Conservation (phyloP, 352 stramenopile genomes). For the Pythium biforme region DNA sequence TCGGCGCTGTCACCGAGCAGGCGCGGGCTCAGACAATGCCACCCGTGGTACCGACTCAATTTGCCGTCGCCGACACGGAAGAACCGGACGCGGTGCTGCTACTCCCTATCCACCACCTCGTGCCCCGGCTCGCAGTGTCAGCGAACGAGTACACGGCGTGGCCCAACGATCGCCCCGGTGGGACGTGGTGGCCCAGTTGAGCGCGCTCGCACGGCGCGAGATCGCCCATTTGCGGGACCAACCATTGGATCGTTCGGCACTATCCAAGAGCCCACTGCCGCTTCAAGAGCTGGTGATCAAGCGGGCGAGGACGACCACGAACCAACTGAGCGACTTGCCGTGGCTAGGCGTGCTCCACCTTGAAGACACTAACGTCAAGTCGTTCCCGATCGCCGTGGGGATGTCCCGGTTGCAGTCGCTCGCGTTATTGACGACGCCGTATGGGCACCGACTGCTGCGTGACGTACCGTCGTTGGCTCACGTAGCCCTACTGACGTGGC, state of each 20-base stretch:
- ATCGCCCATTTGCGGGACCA: not conserved
- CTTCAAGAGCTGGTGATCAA: conserved; percentile 7
- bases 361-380: not conserved
- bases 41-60: not conserved
- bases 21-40: too few species aligned
- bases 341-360: conserved; percentile 1
- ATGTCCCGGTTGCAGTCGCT: conserved; percentile 2
- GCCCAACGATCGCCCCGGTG: not conserved
- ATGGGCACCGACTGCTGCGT: not conserved
- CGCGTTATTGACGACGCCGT: not conserved
- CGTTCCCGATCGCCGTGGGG: conserved; percentile 3
- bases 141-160: not conserved
- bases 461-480: not conserved
- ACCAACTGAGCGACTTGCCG: not conserved
- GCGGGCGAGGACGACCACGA: not conserved
- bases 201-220: not conserved
- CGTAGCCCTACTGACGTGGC: not conserved
- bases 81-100: not conserved
- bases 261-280: not conserved
- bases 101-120: not conserved
- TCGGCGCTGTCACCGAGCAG: too few species aligned
- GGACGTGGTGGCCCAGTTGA: not conserved
- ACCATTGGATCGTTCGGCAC: not conserved
- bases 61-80: not conserved
- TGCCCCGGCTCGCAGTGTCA: not conserved